These are phyloP conservation scores for Saturnispora sanitii DNA, from an alignment of 805 yeast species.

Conservation along the genomic window DNA sequence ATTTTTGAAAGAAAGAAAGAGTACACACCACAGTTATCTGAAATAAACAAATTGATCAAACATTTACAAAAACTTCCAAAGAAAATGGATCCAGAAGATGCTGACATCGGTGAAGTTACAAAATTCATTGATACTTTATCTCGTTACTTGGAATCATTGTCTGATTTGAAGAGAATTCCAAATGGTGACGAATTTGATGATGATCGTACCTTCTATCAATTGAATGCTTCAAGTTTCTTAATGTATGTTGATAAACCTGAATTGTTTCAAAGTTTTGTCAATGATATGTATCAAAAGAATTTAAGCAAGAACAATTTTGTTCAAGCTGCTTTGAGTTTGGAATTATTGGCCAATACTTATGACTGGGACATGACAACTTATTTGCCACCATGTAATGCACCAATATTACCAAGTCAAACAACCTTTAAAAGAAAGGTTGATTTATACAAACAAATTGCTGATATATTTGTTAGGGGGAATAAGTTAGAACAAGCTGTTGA, in stretches of 20 bases:
- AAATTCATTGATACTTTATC: constrained; percentile 44
- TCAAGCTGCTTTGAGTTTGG: constrained; percentile 78
- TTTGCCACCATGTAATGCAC: constrained; percentile 49
- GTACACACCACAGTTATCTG: constrained; percentile 46
- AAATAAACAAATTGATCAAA: constrained; percentile 44
- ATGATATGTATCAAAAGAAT: constrained; percentile 61
- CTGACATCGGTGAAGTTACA: constrained; percentile 41
- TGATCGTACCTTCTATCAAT: constrained; percentile 71
- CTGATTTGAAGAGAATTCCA: constrained; percentile 66
- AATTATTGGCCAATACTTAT: constrained; percentile 66
- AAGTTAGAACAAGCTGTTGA: constrained; percentile 74
- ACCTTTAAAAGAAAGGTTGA: constrained; percentile 74
- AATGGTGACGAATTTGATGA: constrained; percentile 76
- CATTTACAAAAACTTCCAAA: constrained; percentile 37
- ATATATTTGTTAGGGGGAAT: constrained; percentile 57
- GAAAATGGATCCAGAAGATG: constrained; percentile 54
- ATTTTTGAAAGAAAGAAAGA: constrained; percentile 43
- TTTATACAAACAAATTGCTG: constrained; percentile 59
- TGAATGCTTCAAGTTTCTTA: constrained; percentile 67
- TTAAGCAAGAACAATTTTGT: constrained; percentile 50
- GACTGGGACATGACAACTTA: constrained; percentile 56
- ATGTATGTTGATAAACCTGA: constrained; percentile 74
- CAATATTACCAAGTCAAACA: constrained; percentile 70
- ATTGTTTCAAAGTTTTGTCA: constrained; percentile 67
- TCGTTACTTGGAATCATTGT: constrained; percentile 53